phyloP scores from a whole-genome alignment of 768 basidiomycete genomes.

The Mycena indigotica region DNA sequence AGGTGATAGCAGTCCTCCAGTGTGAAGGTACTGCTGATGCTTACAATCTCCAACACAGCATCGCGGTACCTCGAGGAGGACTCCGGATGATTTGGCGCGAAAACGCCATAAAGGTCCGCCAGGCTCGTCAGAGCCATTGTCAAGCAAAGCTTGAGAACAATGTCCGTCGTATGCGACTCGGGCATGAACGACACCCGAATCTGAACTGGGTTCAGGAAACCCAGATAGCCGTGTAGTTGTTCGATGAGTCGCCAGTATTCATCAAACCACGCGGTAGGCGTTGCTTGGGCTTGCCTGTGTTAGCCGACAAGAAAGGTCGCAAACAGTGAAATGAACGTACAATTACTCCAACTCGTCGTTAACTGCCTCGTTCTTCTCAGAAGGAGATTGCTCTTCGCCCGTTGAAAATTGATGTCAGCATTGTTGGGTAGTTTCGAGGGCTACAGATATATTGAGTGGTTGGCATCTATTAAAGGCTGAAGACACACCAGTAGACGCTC shows the following conservation, averaged over 20 bases:
- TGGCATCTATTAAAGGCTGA: neutral
- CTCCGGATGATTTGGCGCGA: constrained; percentile 17
- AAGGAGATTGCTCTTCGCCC: constrained; percentile 17
- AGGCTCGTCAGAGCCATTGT: constrained; percentile 15
- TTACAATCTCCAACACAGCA: constrained; percentile 17
- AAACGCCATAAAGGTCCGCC: constrained; percentile 20
- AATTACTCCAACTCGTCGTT: constrained; percentile 10
- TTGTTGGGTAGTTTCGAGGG: constrained; percentile 4
- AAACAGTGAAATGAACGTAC: neutral
- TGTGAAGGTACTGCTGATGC: constrained; percentile 21
- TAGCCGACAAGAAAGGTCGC: too few relatives aligned
- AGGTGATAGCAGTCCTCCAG: constrained; percentile 19
- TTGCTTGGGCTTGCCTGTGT: constrained; percentile 2
- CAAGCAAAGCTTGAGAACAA: constrained; percentile 12
- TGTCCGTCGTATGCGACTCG: constrained; percentile 11
- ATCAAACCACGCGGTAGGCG: constrained; percentile 16
- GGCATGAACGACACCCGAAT: constrained; percentile 18
- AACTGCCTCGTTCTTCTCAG: constrained; percentile 8
- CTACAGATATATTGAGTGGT: neutral
- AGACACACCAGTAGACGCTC: constrained; percentile 14
- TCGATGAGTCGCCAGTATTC: constrained; percentile 21
- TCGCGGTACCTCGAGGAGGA: constrained; percentile 19
- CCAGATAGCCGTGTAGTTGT: constrained; percentile 9
- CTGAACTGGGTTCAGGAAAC: constrained; percentile 1
- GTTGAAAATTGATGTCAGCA: constrained; percentile 14